Evolutionary conservation across 257 asterid genomes (phyloP).

Genomic region (Solanum pennellii): DNA sequence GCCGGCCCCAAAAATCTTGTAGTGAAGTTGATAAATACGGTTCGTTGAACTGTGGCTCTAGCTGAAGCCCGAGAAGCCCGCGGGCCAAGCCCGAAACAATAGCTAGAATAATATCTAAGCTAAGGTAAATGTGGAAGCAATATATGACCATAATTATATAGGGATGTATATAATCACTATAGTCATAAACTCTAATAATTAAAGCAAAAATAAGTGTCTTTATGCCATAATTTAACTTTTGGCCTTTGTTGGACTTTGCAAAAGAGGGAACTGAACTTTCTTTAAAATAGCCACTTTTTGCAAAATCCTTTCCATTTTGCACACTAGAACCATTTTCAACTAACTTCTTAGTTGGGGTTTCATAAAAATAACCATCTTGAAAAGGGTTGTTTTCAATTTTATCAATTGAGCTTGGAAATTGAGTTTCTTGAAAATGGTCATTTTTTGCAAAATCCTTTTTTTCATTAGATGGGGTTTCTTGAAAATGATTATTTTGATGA

Average conservation of each 20-base stretch:
- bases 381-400: not conserved
- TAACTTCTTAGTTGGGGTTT: not conserved
- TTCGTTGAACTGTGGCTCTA: slow-evolving; percentile 79
- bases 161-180: slow-evolving; percentile 19
- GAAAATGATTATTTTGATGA: not conserved
- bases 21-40: slow-evolving; percentile 64
- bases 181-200: slow-evolving; percentile 30
- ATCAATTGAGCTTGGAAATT: not conserved
- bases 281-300: not conserved
- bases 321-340: not conserved
- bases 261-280: not conserved
- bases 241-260: not conserved
- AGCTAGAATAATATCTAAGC: slow-evolving; percentile 43
- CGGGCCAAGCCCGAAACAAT: slow-evolving; percentile 42
- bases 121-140: slow-evolving; percentile 40
- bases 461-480: not conserved
- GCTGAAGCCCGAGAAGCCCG: slow-evolving; percentile 41
- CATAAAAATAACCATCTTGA: not conserved
- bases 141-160: slow-evolving; percentile 13
- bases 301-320: not conserved
- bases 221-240: slow-evolving; percentile 17
- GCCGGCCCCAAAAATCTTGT: slow-evolving; percentile 80
- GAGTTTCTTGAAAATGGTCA: not conserved
- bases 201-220: slow-evolving; percentile 36
- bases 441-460: not conserved